These are phyloP conservation scores for Auxenochlorella protothecoides DNA, from an alignment of 139 green algal species.

Conservation along the genomic window DNA sequence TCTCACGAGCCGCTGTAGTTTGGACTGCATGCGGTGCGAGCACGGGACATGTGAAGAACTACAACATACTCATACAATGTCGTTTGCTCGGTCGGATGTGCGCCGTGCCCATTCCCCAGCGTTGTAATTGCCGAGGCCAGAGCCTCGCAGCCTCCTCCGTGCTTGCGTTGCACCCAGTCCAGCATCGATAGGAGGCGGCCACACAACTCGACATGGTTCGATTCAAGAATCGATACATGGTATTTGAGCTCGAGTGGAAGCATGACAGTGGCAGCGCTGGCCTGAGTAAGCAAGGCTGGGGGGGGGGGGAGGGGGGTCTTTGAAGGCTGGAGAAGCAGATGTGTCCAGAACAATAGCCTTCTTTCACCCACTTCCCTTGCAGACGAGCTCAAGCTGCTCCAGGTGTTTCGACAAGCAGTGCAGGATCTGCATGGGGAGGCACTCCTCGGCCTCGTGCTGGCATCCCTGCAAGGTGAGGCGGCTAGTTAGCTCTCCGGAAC, in stretches of 20 bases:
- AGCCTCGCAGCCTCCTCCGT: too few species aligned
- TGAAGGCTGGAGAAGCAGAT: not conserved
- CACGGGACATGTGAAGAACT: too few species aligned
- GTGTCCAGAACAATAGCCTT: too few species aligned
- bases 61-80: too few species aligned
- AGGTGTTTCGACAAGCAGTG: slow-evolving; percentile 21
- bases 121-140: too few species aligned
- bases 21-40: too few species aligned
- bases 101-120: too few species aligned
- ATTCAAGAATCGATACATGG: slow-evolving; percentile 38
- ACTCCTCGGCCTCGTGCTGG: slow-evolving; percentile 12
- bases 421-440: slow-evolving; percentile 30
- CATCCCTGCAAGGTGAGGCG: slow-evolving; percentile 22
- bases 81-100: too few species aligned
- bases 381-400: slow-evolving; percentile 18
- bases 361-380: not conserved
- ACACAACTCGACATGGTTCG: slow-evolving; percentile 20
- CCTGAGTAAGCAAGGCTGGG: slow-evolving; percentile 6
- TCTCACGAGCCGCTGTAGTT: too few species aligned
- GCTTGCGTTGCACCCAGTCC: too few species aligned
- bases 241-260: slow-evolving; percentile 35
- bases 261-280: slow-evolving; percentile 14
- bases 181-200: too few species aligned
- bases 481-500: too few species aligned
- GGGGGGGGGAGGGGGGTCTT: not conserved